Percentiles rank a stretch among this genome's conserved stretches.
These are phyloP conservation scores for Rhodomyrtus psidioides DNA, from an alignment of 441 rosid genomes.

Conservation along the genomic window DNA sequence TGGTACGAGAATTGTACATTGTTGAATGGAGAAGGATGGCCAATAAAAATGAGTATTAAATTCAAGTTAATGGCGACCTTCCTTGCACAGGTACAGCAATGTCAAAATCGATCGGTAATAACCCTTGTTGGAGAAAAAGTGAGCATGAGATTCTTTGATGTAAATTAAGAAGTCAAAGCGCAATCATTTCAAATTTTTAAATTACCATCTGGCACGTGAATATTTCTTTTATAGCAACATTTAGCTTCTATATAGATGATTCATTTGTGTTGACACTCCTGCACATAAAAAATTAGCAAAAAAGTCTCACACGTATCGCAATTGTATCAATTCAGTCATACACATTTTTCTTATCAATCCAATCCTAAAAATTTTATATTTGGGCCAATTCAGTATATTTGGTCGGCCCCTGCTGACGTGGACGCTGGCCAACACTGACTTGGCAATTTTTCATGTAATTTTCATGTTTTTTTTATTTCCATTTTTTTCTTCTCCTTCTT, in stretches of 20 bases:
- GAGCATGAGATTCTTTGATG: not conserved
- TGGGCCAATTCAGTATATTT: too few relatives aligned
- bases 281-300: too few relatives aligned
- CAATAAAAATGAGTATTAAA: not conserved
- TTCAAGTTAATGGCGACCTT: not conserved
- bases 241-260: not conserved
- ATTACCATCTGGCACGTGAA: accelerated
- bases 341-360: too few relatives aligned
- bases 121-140: not conserved
- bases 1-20: not conserved
- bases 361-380: too few relatives aligned
- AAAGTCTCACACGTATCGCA: too few relatives aligned
- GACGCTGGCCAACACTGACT: too few relatives aligned
- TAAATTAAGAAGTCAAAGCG: not conserved
- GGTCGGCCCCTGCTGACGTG: too few relatives aligned
- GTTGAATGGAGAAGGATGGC: not conserved
- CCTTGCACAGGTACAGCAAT: not conserved
- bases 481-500: too few relatives aligned
- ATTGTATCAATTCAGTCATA: too few relatives aligned
- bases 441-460: too few relatives aligned
- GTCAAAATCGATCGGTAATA: not conserved
- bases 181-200: not conserved
- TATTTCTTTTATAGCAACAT: not conserved
- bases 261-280: not conserved
- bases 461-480: too few relatives aligned